A percentile compares a stretch with the other conserved stretches of the same genome.
Evolutionary conservation across 306 rosid species (phyloP).

Genomic region (Datisca glomerata): DNA sequence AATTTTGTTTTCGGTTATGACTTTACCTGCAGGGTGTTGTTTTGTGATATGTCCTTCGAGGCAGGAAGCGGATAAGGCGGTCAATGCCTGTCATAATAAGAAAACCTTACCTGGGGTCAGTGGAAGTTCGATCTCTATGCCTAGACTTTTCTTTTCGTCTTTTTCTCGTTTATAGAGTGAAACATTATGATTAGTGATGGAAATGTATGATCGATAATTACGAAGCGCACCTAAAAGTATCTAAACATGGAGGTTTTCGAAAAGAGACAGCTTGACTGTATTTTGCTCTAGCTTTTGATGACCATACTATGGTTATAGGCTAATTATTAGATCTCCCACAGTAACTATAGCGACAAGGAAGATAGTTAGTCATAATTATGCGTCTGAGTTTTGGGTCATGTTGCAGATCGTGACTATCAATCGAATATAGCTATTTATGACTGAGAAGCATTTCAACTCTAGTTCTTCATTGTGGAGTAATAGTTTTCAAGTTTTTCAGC

Average conservation of each 20-base stretch:
- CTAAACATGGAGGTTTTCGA: no score
- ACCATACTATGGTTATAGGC: neutral
- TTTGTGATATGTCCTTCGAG: slow-evolving; percentile 88
- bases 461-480: neutral
- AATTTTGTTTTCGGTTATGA: neutral
- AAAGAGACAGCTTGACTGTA: no score
- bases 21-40: slow-evolving; percentile 55
- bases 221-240: neutral
- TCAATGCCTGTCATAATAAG: slow-evolving; percentile 89
- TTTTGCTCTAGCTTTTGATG: no score
- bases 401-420: neutral
- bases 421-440: neutral
- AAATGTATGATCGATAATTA: neutral
- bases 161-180: no score
- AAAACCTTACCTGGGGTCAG: slow-evolving; percentile 84
- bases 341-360: no score
- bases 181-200: neutral
- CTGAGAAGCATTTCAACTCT: neutral
- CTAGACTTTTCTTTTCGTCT: neutral
- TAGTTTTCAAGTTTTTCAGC: neutral
- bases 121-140: slow-evolving; percentile 12
- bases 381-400: no score
- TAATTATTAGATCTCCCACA: neutral
- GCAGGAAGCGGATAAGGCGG: slow-evolving; percentile 93
- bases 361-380: no score